These are phyloP conservation scores for Blastocystis sp. DNA, from an alignment of 352 stramenopile genomes.

Conservation along the genomic window DNA sequence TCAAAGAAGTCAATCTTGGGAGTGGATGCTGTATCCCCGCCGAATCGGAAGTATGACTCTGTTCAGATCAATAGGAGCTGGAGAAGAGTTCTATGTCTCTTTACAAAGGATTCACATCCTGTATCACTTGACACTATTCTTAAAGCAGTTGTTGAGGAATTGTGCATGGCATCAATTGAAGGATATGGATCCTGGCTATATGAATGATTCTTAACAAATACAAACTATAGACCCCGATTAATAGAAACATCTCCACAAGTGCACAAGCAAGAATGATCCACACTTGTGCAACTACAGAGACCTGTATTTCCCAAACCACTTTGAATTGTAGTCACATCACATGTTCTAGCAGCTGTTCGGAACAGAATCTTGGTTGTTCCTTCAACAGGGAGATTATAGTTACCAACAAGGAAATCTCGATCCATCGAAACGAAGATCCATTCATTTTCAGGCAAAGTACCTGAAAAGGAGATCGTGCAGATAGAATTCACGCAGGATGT, in stretches of 20 bases:
- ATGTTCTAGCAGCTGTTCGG: neutral
- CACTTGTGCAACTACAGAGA: neutral
- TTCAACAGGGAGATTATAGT: neutral
- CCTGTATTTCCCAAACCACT: neutral
- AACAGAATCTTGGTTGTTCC: neutral
- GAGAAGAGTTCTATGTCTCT: neutral
- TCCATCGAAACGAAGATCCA: neutral
- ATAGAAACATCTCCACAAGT: neutral
- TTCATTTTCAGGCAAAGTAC: neutral
- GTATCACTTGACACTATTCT: slow-evolving; percentile 48
- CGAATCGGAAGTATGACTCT: slow-evolving; percentile 22
- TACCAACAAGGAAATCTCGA: neutral
- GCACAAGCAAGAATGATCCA: neutral
- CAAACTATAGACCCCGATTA: neutral
- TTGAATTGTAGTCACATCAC: neutral
- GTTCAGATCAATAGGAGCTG: neutral
- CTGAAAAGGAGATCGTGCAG: neutral
- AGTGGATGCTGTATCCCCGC: neutral
- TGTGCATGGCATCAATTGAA: slow-evolving; percentile 14
- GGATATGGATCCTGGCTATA: slow-evolving; percentile 44
- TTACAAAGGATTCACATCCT: neutral
- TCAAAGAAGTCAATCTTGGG: neutral
- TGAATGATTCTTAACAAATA: neutral
- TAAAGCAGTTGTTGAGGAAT: neutral
- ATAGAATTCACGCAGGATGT: neutral